Conservation (phyloP, 2,329 filamentous ascomycete genomes). For the Colletotrichum phormii region DNA sequence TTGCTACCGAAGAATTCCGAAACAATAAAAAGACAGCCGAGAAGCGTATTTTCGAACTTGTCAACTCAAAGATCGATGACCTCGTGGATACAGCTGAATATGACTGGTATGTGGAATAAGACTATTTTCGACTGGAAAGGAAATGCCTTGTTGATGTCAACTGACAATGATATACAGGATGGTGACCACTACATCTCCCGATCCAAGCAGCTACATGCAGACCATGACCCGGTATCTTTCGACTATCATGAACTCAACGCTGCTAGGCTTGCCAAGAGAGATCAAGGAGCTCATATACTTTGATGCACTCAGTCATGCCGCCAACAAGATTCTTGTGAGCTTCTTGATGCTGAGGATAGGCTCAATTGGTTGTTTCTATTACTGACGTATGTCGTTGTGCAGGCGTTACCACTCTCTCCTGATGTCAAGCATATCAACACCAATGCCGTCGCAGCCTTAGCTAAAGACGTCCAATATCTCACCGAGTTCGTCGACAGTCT, state of each 20-base stretch:
- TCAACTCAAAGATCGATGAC: slow-evolving; percentile 99
- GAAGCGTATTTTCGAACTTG: slow-evolving; percentile 97
- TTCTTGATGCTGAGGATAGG: not conserved
- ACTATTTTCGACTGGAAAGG: not conserved
- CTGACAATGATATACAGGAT: slow-evolving; percentile 52
- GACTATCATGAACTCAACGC: slow-evolving; percentile 96
- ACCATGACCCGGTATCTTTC: slow-evolving; percentile 92
- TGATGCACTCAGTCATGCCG: slow-evolving; percentile 91
- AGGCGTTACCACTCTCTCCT: slow-evolving; percentile 81
- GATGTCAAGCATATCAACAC: slow-evolving; percentile 89
- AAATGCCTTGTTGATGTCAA: not conserved
- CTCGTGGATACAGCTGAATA: slow-evolving; percentile 97
- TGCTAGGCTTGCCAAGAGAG: slow-evolving; percentile 91
- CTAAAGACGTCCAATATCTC: slow-evolving; percentile 86
- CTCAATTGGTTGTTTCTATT: too few species aligned
- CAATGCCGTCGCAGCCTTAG: slow-evolving; percentile 83
- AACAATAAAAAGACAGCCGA: slow-evolving; percentile 95
- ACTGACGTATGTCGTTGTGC: not conserved
- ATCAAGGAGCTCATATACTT: slow-evolving; percentile 99
- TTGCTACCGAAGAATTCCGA: slow-evolving; percentile 87
- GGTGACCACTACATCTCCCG: slow-evolving; percentile 68
- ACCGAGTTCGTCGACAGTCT: slow-evolving; percentile 88
- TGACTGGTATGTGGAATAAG: slow-evolving; percentile 73
- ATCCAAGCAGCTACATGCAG: slow-evolving; percentile 94
- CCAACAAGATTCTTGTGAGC: slow-evolving; percentile 82